phyloP scores from a whole-genome alignment of 2,329 filamentous ascomycete genomes.

The Beauveria pseudobassiana region DNA sequence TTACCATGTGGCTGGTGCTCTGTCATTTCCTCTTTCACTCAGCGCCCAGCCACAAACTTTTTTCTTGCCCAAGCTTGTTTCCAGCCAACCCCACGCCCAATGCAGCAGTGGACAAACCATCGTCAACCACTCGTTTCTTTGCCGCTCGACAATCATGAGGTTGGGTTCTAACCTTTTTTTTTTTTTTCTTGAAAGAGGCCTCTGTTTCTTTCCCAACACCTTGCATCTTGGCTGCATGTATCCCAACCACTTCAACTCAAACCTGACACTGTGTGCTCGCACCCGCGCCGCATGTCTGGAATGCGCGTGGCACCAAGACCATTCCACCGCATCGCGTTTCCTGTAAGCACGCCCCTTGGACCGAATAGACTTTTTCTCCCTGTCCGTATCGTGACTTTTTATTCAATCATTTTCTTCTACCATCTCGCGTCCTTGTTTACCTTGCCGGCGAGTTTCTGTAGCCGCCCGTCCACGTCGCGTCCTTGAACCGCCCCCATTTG shows the following conservation, averaged over 20 bases:
- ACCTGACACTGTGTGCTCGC: constrained; percentile 2
- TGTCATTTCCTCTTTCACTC: neutral
- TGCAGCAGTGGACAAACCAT: neutral
- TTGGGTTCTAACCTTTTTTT: neutral
- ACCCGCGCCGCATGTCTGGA: neutral
- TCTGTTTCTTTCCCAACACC: neutral
- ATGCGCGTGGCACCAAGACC: neutral
- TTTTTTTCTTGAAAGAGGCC: neutral
- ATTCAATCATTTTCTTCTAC: neutral
- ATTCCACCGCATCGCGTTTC: neutral
- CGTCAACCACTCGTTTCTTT: neutral
- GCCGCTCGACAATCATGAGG: neutral
- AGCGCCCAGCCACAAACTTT: neutral
- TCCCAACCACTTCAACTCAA: neutral
- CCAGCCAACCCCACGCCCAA: neutral
- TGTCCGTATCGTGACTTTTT: neutral
- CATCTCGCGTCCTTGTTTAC: neutral
- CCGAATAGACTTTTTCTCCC: neutral
- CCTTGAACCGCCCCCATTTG: neutral
- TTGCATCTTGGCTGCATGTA: neutral
- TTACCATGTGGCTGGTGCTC: neutral
- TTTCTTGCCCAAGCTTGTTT: neutral
- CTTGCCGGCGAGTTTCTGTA: neutral
- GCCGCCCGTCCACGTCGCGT: neutral
- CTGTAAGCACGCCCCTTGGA: neutral